Base-by-base conservation (phyloP, 2,329 filamentous ascomycete species). In the Ascosphaera apis region DNA sequence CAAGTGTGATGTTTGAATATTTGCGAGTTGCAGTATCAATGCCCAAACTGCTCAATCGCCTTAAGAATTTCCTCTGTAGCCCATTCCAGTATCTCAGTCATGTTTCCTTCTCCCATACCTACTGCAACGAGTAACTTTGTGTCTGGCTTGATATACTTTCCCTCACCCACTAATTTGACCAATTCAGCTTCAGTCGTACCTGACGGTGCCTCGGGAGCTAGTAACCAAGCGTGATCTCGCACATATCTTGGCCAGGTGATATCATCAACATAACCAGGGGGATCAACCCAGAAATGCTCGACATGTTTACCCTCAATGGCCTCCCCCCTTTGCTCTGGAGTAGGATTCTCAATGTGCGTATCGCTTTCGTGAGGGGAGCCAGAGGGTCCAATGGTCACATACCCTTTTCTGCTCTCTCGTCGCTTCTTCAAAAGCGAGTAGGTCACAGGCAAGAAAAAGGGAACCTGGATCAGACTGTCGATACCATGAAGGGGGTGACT, bases 211-310 rank as follows among this genome's bases (percentile, higher is more conserved):
- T 69, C 75, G 5, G 60, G 57, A 43, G 73, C 55, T 49, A 93
- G 88, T 52, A 98, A 60, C 65, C 80, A 91, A 15, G 62, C 61
- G 57, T 95, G 84, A 46, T 82, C 71, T 36, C 67, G 63, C 3
- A 78, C 79, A 54, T 93, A 95, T 47, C 91, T 86, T 3, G 86
- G 86, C 88, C 88, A 98, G 3, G 98, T 88, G 37, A 98, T 68
- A 51, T 78, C 69, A 52, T 95, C 84, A 27, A 95, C 83, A 52
- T 95, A 98, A 0, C 81, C 84, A 0, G 82, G 82, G 0, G 88
- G 88, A 53, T 98, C 88, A 38, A 74, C 67, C 88, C 88, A 98
- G 58, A 93, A 98, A 18, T 84, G 86, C 8, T 36, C 33, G 15
- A 38, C 32, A 21, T 40, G 35, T 28, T 41, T 34, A 6, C 36